Percentiles rank a stretch among this genome's conserved stretches.
These are phyloP conservation scores for Magnusiomyces magnusii DNA, from an alignment of 1,139 yeast genomes.

Conservation along the genomic window DNA sequence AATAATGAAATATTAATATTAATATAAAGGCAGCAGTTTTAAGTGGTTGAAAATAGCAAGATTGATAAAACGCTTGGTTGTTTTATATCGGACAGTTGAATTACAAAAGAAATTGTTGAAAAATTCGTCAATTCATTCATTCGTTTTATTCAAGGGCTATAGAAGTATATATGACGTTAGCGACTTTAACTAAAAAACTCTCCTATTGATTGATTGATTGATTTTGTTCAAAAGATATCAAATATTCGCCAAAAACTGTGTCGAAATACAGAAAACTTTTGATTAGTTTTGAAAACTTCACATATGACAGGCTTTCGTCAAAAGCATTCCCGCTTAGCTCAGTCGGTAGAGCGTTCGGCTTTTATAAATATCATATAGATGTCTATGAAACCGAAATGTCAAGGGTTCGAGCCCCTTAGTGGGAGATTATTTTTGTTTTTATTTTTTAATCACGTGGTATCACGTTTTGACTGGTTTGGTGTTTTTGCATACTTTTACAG, in stretches of 20 bases:
- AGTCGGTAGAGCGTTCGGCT: slow-evolving; percentile 13
- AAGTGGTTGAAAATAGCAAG: too few relatives aligned
- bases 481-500: neutral
- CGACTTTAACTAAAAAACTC: too few relatives aligned
- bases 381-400: neutral
- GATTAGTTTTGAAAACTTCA: neutral
- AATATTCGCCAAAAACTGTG: neutral
- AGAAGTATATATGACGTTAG: neutral
- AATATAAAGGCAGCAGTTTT: too few relatives aligned
- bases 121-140: too few relatives aligned
- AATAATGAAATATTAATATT: too few relatives aligned
- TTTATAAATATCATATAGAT: neutral
- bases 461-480: too few relatives aligned
- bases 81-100: too few relatives aligned
- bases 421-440: neutral
- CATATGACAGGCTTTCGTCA: too few relatives aligned
- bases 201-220: neutral
- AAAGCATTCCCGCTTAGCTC: slow-evolving; percentile 12
- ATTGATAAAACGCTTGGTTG: too few relatives aligned
- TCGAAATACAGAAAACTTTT: neutral
- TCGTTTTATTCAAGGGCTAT: neutral
- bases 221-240: too few relatives aligned
- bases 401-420: neutral
- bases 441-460: too few relatives aligned
- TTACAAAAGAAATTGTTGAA: too few relatives aligned